These are phyloP conservation scores for Zymoseptoria brevis DNA, from an alignment of 2,329 filamentous ascomycete genomes.

Conservation along the genomic window DNA sequence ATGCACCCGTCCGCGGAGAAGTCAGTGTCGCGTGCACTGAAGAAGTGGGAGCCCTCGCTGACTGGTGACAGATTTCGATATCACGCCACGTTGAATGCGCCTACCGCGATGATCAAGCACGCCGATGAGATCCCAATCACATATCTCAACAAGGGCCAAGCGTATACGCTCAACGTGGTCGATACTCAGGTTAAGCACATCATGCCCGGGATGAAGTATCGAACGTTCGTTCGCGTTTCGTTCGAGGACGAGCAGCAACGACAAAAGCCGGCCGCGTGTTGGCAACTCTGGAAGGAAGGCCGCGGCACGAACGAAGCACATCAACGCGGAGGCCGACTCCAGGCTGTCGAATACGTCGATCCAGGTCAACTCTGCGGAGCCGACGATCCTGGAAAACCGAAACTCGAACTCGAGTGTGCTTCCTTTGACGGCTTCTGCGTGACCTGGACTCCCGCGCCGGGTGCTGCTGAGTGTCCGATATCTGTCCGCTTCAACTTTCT, in stretches of 20 bases:
- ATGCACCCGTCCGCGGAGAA: slow-evolving; percentile 39
- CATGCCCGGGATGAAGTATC: slow-evolving; percentile 59
- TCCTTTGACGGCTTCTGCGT: slow-evolving; percentile 95
- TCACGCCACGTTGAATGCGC: slow-evolving; percentile 81
- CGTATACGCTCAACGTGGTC: slow-evolving; percentile 76
- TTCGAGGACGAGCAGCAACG: slow-evolving; percentile 95
- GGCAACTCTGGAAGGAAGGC: slow-evolving; percentile 94
- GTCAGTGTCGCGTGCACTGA: slow-evolving; percentile 28
- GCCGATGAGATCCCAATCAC: slow-evolving; percentile 90
- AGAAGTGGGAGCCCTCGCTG: slow-evolving; percentile 13
- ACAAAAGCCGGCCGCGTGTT: slow-evolving; percentile 71
- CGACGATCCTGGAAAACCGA: slow-evolving; percentile 40
- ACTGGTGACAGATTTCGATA: slow-evolving; percentile 63
- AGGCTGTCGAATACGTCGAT: slow-evolving; percentile 90
- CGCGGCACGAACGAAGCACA: slow-evolving; percentile 93
- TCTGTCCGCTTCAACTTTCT: slow-evolving; percentile 96
- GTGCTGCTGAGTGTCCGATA: slow-evolving; percentile 70
- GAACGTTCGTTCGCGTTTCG: slow-evolving; percentile 88
- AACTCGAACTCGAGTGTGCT: slow-evolving; percentile 47
- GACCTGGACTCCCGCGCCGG: slow-evolving; percentile 64
- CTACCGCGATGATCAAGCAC: slow-evolving; percentile 91
- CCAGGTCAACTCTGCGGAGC: slow-evolving; percentile 48
- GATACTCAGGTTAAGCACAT: slow-evolving; percentile 63
- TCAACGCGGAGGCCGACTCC: slow-evolving; percentile 81
- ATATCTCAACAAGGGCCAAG: slow-evolving; percentile 95